Evolutionary conservation across 139 green algal species (phyloP).

Genomic region (Picochlorum sp.): DNA sequence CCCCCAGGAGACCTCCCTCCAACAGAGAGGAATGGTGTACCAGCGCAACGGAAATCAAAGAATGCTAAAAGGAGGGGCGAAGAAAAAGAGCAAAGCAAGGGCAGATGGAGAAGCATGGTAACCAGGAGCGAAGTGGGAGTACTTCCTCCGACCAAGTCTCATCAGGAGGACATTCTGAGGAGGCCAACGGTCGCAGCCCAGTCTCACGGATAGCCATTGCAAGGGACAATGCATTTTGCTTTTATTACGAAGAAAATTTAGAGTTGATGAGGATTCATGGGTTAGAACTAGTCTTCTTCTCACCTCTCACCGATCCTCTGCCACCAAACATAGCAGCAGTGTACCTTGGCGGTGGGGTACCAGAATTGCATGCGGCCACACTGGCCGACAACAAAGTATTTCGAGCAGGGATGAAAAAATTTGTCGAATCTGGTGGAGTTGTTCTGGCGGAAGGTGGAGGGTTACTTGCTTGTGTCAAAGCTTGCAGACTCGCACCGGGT

Average conservation of each 20-base stretch:
- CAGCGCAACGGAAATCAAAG: too few species aligned
- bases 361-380: slow-evolving; percentile 49
- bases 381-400: slow-evolving; percentile 63
- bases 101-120: too few species aligned
- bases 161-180: neutral
- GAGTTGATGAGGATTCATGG: slow-evolving; percentile 47
- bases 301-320: slow-evolving; percentile 75
- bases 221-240: slow-evolving; percentile 69
- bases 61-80: too few species aligned
- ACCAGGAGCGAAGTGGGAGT: neutral
- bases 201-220: slow-evolving; percentile 61
- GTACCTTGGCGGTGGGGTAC: slow-evolving; percentile 78
- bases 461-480: slow-evolving; percentile 75
- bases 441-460: slow-evolving; percentile 85
- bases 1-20: too few species aligned
- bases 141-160: neutral
- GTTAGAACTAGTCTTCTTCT: slow-evolving; percentile 83
- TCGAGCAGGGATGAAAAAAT: slow-evolving; percentile 53
- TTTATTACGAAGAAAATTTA: slow-evolving; percentile 73
- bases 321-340: slow-evolving; percentile 61
- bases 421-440: slow-evolving; percentile 74
- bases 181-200: neutral
- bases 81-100: too few species aligned
- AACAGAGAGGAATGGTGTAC: too few species aligned
- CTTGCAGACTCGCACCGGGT: slow-evolving; percentile 32